Conservation (phyloP, 345 rosid species). For the Fremontodendron californicum region DNA sequence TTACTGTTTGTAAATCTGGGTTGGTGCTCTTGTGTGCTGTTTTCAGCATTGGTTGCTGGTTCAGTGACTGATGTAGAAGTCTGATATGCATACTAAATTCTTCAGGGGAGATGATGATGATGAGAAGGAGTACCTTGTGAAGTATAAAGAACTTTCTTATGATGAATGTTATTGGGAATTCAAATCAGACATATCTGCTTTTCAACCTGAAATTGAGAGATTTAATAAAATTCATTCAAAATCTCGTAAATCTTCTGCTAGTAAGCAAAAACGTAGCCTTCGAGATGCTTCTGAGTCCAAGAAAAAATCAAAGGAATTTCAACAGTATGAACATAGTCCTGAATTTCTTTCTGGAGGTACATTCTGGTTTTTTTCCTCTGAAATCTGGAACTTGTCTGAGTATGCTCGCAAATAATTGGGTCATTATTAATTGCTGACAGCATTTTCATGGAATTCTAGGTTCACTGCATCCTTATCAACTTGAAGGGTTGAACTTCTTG, state of each 20-base stretch:
- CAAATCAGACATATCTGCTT: slow-evolving; percentile 84
- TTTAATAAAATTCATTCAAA: slow-evolving; percentile 65
- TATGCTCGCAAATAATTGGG: slow-evolving; percentile 1
- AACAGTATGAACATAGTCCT: slow-evolving; percentile 77
- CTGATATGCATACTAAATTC: slow-evolving; percentile 24
- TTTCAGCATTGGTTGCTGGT: slow-evolving; percentile 3
- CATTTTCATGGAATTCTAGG: slow-evolving; percentile 52
- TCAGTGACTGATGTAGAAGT: not conserved
- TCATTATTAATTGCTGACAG: slow-evolving; percentile 17
- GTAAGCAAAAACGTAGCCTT: slow-evolving; percentile 45
- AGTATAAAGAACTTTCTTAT: slow-evolving; percentile 90
- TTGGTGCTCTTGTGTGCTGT: not conserved
- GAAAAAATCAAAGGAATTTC: slow-evolving; percentile 75
- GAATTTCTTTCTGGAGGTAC: slow-evolving; percentile 91
- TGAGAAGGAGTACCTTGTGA: slow-evolving; percentile 86
- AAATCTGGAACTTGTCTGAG: slow-evolving; percentile 9
- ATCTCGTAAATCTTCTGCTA: slow-evolving; percentile 39
- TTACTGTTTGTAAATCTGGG: slow-evolving; percentile 1
- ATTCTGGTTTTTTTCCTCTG: slow-evolving; percentile 17
- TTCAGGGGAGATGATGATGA: slow-evolving; percentile 79
- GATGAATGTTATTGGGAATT: slow-evolving; percentile 99
- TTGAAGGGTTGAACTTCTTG: slow-evolving; percentile 94
- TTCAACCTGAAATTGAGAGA: slow-evolving; percentile 84
- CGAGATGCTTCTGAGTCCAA: slow-evolving; percentile 46
- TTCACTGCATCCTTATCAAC: slow-evolving; percentile 91